Conservation (phyloP, 768 basidiomycete genomes). For the Rhodotorula babjevae region DNA sequence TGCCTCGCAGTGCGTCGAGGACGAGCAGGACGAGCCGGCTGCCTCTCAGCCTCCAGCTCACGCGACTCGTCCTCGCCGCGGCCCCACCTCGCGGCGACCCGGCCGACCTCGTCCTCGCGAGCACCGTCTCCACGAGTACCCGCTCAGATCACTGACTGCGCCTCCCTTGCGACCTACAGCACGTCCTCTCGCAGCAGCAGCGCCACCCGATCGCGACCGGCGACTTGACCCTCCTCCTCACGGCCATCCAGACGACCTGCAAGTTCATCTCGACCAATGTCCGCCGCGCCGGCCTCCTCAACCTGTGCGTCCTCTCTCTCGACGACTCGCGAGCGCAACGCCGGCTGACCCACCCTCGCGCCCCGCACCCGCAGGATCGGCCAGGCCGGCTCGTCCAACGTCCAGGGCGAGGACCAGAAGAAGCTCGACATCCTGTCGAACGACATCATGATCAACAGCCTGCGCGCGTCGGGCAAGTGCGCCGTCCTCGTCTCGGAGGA, state of each 20-base stretch:
- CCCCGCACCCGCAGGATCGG: constrained; percentile 68
- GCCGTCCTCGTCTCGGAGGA: constrained; percentile 90
- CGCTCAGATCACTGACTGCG: not conserved
- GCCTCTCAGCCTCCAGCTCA: too few species aligned
- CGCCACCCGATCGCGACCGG: constrained; percentile 69
- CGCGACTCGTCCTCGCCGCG: too few species aligned
- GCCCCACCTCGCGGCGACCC: not conserved
- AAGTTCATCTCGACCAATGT: constrained; percentile 96
- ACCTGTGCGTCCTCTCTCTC: constrained; percentile 63
- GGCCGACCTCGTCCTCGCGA: not conserved
- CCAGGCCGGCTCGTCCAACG: constrained; percentile 90
- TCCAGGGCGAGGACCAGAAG: constrained; percentile 98
- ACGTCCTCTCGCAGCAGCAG: constrained; percentile 38
- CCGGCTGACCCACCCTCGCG: not conserved
- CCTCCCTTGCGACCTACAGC: not conserved
- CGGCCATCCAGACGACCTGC: constrained; percentile 68
- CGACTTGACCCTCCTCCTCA: constrained; percentile 87
- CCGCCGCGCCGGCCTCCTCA: constrained; percentile 91
- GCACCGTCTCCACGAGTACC: too few species aligned
- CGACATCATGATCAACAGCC: constrained; percentile 98
- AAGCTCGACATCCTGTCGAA: constrained; percentile 72
- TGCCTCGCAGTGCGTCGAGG: too few species aligned
- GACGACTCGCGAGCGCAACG: too few species aligned
- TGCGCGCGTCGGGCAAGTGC: constrained; percentile 83
- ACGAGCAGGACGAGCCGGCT: too few species aligned